Base-by-base conservation (phyloP, 345 rosid species). In the Rhizophora mangle region DNA sequence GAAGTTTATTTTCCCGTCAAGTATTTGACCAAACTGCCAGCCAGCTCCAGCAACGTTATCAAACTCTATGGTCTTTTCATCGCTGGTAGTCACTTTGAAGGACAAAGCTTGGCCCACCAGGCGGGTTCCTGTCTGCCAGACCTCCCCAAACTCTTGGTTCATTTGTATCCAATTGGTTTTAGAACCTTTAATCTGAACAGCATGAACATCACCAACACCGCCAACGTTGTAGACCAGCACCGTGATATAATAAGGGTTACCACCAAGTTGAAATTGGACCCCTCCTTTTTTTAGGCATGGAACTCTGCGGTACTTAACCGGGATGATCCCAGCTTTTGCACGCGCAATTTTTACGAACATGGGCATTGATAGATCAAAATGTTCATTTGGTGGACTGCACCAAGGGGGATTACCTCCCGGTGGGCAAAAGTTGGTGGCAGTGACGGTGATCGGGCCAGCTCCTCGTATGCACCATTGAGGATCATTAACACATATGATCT, bases 181-280 rank as follows among this genome's bases (percentile, higher is more conserved):
- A 2, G 75, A 52, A 31, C 98, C 98, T 69, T 84, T 88, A 5
- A 90, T 91, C 80, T 85, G 84, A 81, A 93, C 78, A 63, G 21
- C 26, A 10, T 65, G 69, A 3, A 87, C 65, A 65, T 93, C 93
- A 2, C 95, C 93, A 0, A 87, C 80, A n/a, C 96, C 96, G 21
- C 89, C 90, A 0, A 90, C 91, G 68, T 93, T 90, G 87, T 82
- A 85, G 74, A 86, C 87, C 56, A 86, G 81, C 27, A 88, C 90
- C 22, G 87, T 65, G 63, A 84, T 78, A 89, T 90, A 90, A 62
- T 88, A 79, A 4, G 78, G 73, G 34, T 68, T 74, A 0, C 78
- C 78, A 31, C 18, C 64, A 32, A 68, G 59, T 64, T 63, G 54
- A 27, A 74, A 74, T 64, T 52, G 64, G 16, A 74, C 66, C 10